phyloP scores from a whole-genome alignment of 148 eudicot species.

The Cornus controversa region DNA sequence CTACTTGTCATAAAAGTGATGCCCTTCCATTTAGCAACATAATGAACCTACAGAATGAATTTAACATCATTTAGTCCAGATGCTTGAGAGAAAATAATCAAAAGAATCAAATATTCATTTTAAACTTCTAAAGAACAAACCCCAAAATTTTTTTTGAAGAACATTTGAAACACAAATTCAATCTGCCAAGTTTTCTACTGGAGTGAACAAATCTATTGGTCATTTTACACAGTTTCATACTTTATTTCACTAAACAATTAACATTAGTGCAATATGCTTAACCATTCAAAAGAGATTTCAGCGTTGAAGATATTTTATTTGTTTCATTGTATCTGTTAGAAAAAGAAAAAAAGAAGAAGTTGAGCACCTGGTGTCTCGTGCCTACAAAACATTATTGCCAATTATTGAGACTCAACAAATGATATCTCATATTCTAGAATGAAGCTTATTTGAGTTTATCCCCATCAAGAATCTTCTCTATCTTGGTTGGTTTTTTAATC shows the following conservation, averaged over 20 bases:
- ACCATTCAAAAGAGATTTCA: background rate
- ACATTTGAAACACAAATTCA: background rate
- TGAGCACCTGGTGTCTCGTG: background rate
- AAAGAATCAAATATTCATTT: background rate
- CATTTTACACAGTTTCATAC: background rate
- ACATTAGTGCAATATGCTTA: background rate
- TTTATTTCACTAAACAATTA: background rate
- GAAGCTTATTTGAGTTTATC: background rate
- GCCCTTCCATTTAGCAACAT: slow-evolving; percentile 93
- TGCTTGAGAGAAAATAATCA: background rate
- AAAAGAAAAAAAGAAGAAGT: background rate
- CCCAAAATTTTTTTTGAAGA: background rate
- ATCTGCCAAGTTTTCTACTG: background rate
- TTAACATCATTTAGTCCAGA: slow-evolving; percentile 6
- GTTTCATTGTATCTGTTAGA: no score
- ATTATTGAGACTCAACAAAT: background rate
- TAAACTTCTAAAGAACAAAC: background rate
- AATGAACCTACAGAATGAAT: slow-evolving; percentile 65
- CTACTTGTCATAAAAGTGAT: slow-evolving; percentile 97
- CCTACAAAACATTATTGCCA: no score
- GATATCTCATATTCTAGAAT: background rate
- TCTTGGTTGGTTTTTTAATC: background rate
- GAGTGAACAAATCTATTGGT: background rate
- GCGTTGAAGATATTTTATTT: background rate
- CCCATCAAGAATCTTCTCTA: background rate